phyloP scores from a whole-genome alignment of 78 protist species.

The Polysphondylium violaceum region DNA sequence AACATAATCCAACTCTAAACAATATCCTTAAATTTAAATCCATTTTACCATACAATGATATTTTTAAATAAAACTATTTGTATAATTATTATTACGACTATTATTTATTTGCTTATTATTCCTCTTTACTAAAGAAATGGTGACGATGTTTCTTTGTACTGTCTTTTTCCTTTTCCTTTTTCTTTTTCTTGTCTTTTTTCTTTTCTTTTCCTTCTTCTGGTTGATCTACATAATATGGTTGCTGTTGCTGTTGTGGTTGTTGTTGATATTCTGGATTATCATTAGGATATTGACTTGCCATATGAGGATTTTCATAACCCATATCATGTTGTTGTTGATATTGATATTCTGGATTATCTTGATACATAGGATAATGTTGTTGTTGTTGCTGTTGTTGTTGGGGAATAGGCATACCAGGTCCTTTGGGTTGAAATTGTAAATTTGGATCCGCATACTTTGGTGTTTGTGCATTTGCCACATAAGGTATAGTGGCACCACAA shows the following conservation, averaged over 20 bases:
- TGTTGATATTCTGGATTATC: not conserved
- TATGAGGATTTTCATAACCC: too few species aligned
- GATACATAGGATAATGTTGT: not conserved
- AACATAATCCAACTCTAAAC: too few species aligned
- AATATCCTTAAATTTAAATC: too few species aligned
- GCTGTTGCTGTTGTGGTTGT: conserved; percentile 16
- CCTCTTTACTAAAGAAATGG: too few species aligned
- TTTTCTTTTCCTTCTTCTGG: not conserved
- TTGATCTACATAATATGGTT: not conserved
- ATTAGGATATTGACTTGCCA: not conserved
- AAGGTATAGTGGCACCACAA: conserved; percentile 37
- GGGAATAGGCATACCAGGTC: too few species aligned
- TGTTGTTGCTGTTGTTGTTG: not conserved
- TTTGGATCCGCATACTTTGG: not conserved
- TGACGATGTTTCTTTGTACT: too few species aligned
- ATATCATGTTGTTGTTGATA: conserved; percentile 17
- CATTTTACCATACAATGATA: too few species aligned
- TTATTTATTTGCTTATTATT: too few species aligned
- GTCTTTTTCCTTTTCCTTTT: too few species aligned
- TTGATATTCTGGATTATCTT: not conserved
- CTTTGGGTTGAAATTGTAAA: conserved; percentile 5
- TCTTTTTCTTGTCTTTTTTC: too few species aligned
- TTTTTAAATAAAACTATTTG: too few species aligned
- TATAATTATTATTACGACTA: too few species aligned
- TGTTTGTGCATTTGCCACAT: not conserved